A percentile compares a stretch with the other conserved stretches of the same genome.
These are phyloP conservation scores for Xylaria longipes DNA, from an alignment of 495 filamentous ascomycete genomes.

Conservation along the genomic window DNA sequence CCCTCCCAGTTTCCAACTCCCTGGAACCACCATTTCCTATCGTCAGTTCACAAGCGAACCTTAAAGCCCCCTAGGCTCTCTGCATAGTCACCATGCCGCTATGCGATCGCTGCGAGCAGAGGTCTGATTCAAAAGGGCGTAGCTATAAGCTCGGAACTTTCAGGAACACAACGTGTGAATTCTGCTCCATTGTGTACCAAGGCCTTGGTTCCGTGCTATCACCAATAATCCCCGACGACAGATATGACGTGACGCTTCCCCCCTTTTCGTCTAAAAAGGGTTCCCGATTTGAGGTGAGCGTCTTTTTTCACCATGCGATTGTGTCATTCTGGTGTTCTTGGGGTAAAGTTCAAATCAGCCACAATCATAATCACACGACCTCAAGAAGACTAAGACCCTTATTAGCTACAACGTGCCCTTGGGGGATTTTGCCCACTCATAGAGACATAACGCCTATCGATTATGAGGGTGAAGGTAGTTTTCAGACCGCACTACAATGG, in stretches of 20 bases:
- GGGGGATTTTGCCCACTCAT: neutral
- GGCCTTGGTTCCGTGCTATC: neutral
- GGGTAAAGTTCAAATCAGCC: neutral
- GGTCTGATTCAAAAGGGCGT: neutral
- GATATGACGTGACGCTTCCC: neutral
- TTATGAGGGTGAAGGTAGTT: constrained; percentile 8
- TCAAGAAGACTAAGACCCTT: neutral
- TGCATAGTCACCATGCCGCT: constrained; percentile 3
- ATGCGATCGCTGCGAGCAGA: constrained; percentile 19
- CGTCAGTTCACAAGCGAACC: too few species aligned
- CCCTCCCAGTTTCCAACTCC: neutral
- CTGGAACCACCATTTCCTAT: neutral
- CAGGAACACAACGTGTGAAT: constrained; percentile 12
- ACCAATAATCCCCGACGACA: neutral
- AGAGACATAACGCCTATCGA: neutral
- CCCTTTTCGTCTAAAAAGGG: neutral
- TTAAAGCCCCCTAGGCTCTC: neutral
- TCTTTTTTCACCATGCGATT: neutral
- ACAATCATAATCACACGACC: neutral
- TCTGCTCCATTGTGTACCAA: neutral
- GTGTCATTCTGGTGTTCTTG: neutral
- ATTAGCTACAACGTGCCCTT: neutral
- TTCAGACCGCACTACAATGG: constrained; percentile 22
- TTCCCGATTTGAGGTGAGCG: neutral
- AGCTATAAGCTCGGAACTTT: neutral